Evolutionary conservation across 2,329 filamentous ascomycete species (phyloP), one percentile per base, ranked within the genome.

Genomic region (Raffaelea arxii): DNA sequence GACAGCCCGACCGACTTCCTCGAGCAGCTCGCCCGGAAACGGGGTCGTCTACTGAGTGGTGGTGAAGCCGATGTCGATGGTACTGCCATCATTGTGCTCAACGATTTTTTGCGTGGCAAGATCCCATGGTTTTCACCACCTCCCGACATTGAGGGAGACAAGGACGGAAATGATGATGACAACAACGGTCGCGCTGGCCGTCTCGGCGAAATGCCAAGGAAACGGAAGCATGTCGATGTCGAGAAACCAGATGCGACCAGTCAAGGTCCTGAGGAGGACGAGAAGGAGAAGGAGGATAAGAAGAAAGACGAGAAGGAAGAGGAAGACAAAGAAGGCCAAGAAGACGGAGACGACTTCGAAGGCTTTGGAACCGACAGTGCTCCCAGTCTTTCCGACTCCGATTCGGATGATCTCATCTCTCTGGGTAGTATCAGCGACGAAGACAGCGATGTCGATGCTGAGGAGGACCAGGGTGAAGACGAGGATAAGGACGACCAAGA

Each of bases 21-120:
- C 1, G 91, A 95, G 59, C 70, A 88, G 24, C 71, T 98, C 3
- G 91, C 90, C 9, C 75, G 90, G 48, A 97, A 96, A 64, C 81
- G 82, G 48, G 92, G 92, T 16, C 77, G 90, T 55, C 68, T 98
- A 19, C 70, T 97, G 16, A 45, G 41, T 61, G 91, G 87, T 48
- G 92, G 91, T n/a, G 92, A 97, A 62, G 85, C 91, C 4, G 92
- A 98, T 63, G 69, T 96, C 46, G 91, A 97, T 57, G 89, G 90
- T 57, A 89, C 95, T 41, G 92, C 92, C 2, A 95, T 95, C 66
- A 95, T 95, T 80, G 85, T 98, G 1, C 69, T 98, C 49, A 97
- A 95, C 58, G 92, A 98, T 60, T 98, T 97, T 62, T 78, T 97
- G 59, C 73, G 92, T 53, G 92, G 92, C 47, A 96, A 91, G 66